These are phyloP conservation scores for Luvunga scandens DNA, from an alignment of 345 rosid species.

Conservation along the genomic window DNA sequence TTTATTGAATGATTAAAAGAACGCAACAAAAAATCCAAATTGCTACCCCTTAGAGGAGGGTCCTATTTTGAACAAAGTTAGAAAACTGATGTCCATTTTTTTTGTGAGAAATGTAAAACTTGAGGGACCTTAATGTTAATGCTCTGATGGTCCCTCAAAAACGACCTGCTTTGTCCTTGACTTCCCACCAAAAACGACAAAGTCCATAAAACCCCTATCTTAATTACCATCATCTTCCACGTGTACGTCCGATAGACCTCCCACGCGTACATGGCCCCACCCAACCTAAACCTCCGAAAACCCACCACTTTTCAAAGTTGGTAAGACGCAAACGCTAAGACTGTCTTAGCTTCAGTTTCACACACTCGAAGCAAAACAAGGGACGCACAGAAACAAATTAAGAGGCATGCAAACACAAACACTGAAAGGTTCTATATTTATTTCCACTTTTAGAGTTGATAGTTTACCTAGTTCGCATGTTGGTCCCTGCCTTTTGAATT, in stretches of 20 bases:
- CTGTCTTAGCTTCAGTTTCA: slow-evolving; percentile 45
- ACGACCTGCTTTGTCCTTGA: slow-evolving; percentile 7
- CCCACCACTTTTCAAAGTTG: slow-evolving; percentile 43
- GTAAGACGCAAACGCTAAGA: slow-evolving; percentile 40
- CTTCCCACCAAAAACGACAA: slow-evolving; percentile 18
- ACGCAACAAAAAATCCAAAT: too few relatives aligned
- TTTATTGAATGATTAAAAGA: too few relatives aligned
- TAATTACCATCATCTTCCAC: neutral
- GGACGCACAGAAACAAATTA: slow-evolving; percentile 9
- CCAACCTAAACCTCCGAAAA: slow-evolving; percentile 1
- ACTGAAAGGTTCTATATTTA: slow-evolving; percentile 25
- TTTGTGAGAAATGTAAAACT: neutral
- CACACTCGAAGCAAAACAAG: slow-evolving; percentile 27
- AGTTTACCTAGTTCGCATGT: slow-evolving; percentile 40
- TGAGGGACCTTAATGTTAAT: neutral
- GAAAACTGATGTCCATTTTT: neutral
- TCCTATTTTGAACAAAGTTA: neutral
- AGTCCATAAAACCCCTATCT: slow-evolving; percentile 5
- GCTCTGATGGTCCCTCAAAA: slow-evolving; percentile 22
- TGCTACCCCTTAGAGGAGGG: too few relatives aligned
- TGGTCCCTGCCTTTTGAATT: neutral
- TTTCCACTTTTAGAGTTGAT: slow-evolving; percentile 36
- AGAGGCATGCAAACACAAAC: slow-evolving; percentile 43
- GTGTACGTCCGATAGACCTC: neutral
- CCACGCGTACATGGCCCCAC: slow-evolving; percentile 26